A percentile compares a stretch with the other conserved stretches of the same genome.
phyloP scores from a whole-genome alignment of 2,329 filamentous ascomycete genomes.

The Diaporthe ilicicola region DNA sequence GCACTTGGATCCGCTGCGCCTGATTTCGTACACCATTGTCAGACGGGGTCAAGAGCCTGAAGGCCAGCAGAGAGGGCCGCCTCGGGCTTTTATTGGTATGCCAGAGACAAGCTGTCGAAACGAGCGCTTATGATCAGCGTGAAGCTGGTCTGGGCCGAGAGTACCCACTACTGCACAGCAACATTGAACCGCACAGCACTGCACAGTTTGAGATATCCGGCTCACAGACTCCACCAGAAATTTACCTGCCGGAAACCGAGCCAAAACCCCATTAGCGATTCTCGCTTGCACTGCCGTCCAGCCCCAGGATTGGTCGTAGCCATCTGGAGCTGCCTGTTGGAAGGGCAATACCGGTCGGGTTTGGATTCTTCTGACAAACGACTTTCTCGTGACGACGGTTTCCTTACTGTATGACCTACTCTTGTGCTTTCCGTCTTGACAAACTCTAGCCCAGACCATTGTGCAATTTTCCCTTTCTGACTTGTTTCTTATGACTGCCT shows the following conservation, averaged over 20 bases:
- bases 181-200: conserved; percentile 27
- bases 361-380: conserved; percentile 32
- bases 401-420: conserved; percentile 29
- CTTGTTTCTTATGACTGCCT: conserved; percentile 1
- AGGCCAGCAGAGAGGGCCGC: not conserved
- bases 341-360: conserved; percentile 32
- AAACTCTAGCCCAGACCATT: conserved; percentile 6
- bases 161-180: conserved; percentile 16
- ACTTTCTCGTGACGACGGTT: conserved; percentile 31
- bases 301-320: conserved; percentile 33
- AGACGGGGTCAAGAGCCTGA: conserved; percentile 23
- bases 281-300: conserved; percentile 31
- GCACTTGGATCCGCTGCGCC: conserved; percentile 22
- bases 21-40: conserved; percentile 26
- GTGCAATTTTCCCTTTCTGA: conserved; percentile 5
- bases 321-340: conserved; percentile 35
- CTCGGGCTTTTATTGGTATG: conserved; percentile 28
- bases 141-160: conserved; percentile 21
- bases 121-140: conserved; percentile 32
- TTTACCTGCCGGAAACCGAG: conserved; percentile 30
- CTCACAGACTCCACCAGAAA: conserved; percentile 34
- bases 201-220: conserved; percentile 33
- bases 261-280: conserved; percentile 33
- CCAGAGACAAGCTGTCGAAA: conserved; percentile 28
- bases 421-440: not conserved